phyloP scores from a whole-genome alignment of 2,329 filamentous ascomycete species.

The Ophiostoma quercus region DNA sequence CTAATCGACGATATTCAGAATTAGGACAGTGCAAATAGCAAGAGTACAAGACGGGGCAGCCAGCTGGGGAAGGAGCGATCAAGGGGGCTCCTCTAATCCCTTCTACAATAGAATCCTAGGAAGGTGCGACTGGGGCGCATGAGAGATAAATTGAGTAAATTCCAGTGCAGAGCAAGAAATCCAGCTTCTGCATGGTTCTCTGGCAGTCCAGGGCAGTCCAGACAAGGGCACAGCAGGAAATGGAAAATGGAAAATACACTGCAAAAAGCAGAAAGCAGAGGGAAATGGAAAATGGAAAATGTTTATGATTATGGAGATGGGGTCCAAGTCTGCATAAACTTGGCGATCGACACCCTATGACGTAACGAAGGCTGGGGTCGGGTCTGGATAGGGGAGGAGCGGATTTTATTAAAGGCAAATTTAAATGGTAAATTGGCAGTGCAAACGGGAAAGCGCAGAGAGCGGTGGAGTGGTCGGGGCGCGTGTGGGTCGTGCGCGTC shows the following conservation, averaged over 20 bases:
- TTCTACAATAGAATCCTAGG: neutral
- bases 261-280: neutral
- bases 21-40: neutral
- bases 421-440: neutral
- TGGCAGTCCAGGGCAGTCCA: neutral
- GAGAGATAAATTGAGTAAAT: conserved; percentile 1
- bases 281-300: neutral
- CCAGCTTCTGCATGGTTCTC: neutral
- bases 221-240: neutral
- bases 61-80: conserved; percentile 10
- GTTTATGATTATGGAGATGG: neutral
- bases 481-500: conserved; percentile 8
- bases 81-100: neutral
- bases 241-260: neutral
- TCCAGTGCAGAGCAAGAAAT: neutral
- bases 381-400: conserved; percentile 6
- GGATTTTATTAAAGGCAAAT: neutral
- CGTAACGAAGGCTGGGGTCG: conserved; percentile 21
- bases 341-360: conserved; percentile 26
- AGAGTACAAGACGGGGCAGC: neutral
- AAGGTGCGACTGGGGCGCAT: conserved; percentile 7
- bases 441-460: conserved; percentile 6
- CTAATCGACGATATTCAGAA: neutral
- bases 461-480: conserved; percentile 11
- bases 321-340: conserved; percentile 14